phyloP scores from a whole-genome alignment of 1,139 yeast genomes.

The Pichia kudriavzevii region DNA sequence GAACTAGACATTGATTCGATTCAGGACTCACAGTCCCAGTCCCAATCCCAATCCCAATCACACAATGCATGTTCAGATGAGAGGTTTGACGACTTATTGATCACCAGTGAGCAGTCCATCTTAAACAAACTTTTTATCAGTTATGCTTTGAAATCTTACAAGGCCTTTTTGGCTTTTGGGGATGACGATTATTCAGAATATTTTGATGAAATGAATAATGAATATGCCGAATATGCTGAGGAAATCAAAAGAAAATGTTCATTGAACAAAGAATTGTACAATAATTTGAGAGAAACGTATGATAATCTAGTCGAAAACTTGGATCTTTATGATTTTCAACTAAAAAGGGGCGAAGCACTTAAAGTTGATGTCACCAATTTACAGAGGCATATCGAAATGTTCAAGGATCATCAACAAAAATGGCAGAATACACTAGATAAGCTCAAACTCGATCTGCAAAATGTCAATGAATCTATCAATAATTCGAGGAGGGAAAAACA shows the following conservation, averaged over 20 bases:
- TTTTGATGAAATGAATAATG: slow-evolving; percentile 48
- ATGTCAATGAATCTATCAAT: slow-evolving; percentile 38
- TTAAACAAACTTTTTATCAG: slow-evolving; percentile 39
- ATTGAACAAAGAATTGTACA: slow-evolving; percentile 38
- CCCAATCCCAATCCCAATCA: slow-evolving; percentile 3
- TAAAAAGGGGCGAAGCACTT: slow-evolving; percentile 50
- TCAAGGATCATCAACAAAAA: slow-evolving; percentile 55
- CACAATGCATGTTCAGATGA: slow-evolving; percentile 13
- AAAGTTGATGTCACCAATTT: slow-evolving; percentile 68
- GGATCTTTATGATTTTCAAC: slow-evolving; percentile 35
- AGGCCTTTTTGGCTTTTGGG: slow-evolving; percentile 49
- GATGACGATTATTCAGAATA: slow-evolving; percentile 53
- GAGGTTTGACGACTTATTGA: slow-evolving; percentile 18
- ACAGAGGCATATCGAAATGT: slow-evolving; percentile 59
- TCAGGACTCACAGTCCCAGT: slow-evolving; percentile 14
- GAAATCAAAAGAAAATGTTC: slow-evolving; percentile 35
- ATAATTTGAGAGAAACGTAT: slow-evolving; percentile 34
- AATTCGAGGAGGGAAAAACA: slow-evolving; percentile 39
- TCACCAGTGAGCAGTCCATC: slow-evolving; percentile 20
- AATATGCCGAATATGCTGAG: slow-evolving; percentile 37
- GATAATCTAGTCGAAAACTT: slow-evolving; percentile 29
- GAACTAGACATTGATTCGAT: slow-evolving; percentile 30
- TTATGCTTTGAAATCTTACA: slow-evolving; percentile 62
- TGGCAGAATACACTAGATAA: slow-evolving; percentile 56
- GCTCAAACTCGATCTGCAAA: slow-evolving; percentile 46